Evolutionary conservation across 257 asterid genomes (phyloP).

Genomic region (Galeopsis tetrahit): DNA sequence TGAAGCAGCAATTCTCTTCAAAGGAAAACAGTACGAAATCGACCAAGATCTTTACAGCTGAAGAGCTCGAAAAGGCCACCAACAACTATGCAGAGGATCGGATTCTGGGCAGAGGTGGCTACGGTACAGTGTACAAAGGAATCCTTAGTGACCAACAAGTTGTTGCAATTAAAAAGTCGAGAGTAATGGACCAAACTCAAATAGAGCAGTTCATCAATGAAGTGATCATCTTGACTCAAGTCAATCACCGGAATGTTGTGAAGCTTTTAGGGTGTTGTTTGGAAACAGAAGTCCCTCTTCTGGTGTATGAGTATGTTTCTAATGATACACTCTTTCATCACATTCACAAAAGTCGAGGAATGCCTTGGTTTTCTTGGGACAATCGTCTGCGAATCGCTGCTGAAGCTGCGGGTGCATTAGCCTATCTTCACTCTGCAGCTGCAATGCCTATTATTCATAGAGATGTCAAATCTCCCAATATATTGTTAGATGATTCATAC

Average conservation of each 20-base stretch:
- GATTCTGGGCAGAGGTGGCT: conserved; percentile 31
- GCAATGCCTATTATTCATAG: conserved; percentile 19
- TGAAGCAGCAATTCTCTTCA: conserved; percentile 40
- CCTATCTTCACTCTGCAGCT: conserved; percentile 34
- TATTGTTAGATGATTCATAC: conserved; percentile 28
- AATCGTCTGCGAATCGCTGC: conserved; percentile 21
- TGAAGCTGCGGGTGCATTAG: conserved; percentile 33
- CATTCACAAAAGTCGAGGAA: conserved; percentile 22
- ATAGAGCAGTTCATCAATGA: conserved; percentile 35
- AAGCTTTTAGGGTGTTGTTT: conserved; percentile 36
- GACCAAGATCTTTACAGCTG: conserved; percentile 36
- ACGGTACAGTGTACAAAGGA: conserved; percentile 36
- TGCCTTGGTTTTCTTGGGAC: conserved; percentile 31
- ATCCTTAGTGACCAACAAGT: conserved; percentile 6
- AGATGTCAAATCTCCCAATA: conserved; percentile 27
- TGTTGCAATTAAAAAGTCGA: conserved; percentile 31
- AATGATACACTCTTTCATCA: conserved; percentile 30
- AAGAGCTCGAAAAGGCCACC: conserved; percentile 34
- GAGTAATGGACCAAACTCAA: conserved; percentile 29
- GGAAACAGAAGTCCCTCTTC: conserved; percentile 34
- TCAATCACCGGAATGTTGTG: conserved; percentile 34
- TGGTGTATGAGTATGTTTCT: conserved; percentile 33
- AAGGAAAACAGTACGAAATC: conserved; percentile 33
- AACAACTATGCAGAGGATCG: conserved; percentile 32
- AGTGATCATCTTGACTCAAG: conserved; percentile 30